phyloP scores from a whole-genome alignment of 1,139 yeast species.

The Entelexis sorbosivorans region DNA sequence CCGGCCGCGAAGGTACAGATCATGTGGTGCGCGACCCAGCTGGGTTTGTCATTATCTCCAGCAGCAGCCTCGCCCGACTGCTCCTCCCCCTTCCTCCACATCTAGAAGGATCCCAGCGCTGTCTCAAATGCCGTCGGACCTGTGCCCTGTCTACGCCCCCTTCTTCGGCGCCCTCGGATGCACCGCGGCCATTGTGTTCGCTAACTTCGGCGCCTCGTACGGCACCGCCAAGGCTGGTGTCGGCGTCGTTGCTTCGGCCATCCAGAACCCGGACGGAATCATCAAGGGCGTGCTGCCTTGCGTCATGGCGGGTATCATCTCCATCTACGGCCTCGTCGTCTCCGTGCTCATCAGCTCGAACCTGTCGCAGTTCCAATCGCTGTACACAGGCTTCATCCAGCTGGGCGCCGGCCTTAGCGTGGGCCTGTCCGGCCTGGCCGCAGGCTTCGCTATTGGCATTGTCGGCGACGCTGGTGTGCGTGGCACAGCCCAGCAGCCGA shows the following conservation, averaged over 20 bases:
- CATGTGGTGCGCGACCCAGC: background rate
- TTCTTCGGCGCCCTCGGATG: conserved; percentile 88
- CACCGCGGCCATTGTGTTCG: conserved; percentile 79
- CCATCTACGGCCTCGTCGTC: conserved; percentile 92
- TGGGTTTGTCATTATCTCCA: conserved; percentile 12
- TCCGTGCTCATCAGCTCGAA: conserved; percentile 94
- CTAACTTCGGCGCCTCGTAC: conserved; percentile 93
- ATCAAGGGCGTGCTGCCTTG: conserved; percentile 50
- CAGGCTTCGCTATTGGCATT: conserved; percentile 97
- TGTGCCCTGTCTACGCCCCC: conserved; percentile 72
- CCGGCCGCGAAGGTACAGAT: background rate
- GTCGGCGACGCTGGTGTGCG: conserved; percentile 99
- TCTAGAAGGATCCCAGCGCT: too few relatives aligned
- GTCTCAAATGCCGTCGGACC: conserved; percentile 17
- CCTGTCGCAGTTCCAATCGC: conserved; percentile 66
- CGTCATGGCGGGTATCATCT: conserved; percentile 95
- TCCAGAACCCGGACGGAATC: conserved; percentile 25
- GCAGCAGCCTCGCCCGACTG: conserved; percentile 3
- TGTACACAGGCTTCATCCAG: conserved; percentile 94
- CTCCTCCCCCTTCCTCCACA: conserved; percentile 2
- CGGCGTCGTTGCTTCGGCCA: conserved; percentile 47
- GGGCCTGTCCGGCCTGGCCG: conserved; percentile 92
- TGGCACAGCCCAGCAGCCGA: conserved; percentile 91
- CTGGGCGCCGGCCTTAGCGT: conserved; percentile 91
- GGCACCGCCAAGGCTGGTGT: conserved; percentile 98